These are phyloP conservation scores for Leucogyrophana mollusca DNA, from an alignment of 768 basidiomycete genomes.

Conservation along the genomic window DNA sequence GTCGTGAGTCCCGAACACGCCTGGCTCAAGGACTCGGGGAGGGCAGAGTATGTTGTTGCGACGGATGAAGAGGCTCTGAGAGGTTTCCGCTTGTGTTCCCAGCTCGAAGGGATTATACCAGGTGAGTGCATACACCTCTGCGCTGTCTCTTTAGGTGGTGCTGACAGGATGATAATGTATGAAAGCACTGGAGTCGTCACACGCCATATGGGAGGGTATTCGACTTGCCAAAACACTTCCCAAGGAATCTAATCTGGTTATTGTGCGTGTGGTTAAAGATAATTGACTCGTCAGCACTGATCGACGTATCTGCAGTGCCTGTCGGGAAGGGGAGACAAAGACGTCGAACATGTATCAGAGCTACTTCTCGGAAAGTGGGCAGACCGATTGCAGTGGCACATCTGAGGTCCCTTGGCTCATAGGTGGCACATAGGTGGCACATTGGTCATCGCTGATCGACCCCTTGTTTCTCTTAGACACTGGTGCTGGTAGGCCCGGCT, in stretches of 20 bases:
- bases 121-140: slow-evolving; percentile 42
- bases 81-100: slow-evolving; percentile 89
- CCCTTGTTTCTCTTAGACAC: too few species aligned
- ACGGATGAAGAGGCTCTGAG: slow-evolving; percentile 93
- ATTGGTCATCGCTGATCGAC: too few species aligned
- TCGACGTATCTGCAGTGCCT: slow-evolving; percentile 57
- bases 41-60: slow-evolving; percentile 93
- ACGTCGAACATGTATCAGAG: slow-evolving; percentile 93
- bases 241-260: slow-evolving; percentile 84
- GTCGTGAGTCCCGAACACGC: slow-evolving; percentile 98
- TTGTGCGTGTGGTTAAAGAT: slow-evolving; percentile 54
- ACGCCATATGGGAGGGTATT: slow-evolving; percentile 93
- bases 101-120: slow-evolving; percentile 96
- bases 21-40: slow-evolving; percentile 91
- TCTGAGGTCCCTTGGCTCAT: slow-evolving; percentile 41
- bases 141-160: too few species aligned
- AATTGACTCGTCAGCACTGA: neutral
- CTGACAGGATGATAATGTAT: slow-evolving; percentile 4
- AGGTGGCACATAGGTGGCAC: too few species aligned
- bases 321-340: slow-evolving; percentile 96
- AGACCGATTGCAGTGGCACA: slow-evolving; percentile 90
- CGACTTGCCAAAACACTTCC: slow-evolving; percentile 81
- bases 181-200: slow-evolving; percentile 88
- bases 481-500: too few species aligned
- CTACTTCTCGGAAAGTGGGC: slow-evolving; percentile 93